Evolutionary conservation across 2,329 filamentous ascomycete genomes (phyloP), one percentile per base, ranked within the genome.

Genomic region (Zymoseptoria ardabiliae): DNA sequence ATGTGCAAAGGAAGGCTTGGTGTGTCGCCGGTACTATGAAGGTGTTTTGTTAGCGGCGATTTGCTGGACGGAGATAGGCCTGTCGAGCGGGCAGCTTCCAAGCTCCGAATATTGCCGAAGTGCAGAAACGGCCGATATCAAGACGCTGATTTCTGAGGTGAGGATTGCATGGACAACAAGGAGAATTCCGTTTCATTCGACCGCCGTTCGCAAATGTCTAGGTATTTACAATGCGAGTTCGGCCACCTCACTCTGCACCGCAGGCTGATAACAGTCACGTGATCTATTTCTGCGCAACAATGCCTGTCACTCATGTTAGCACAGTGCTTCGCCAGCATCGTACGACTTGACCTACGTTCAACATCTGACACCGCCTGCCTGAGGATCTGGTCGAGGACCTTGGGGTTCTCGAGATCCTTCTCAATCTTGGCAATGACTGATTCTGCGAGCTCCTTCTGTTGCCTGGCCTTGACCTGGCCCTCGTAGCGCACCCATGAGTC

Each of bases 401-500:
- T 97, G 77, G 95, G 94, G 85, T 89, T 97, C 85, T 97, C 90
- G 61, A 99, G 86, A 84, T 97, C 93, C 86, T 97, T 97, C 79
- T 90, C 88, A 75, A 97, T 94, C 86, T 97, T 99, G 82, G 89
- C 86, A 73, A 99, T 97, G 78, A 99, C 83, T 77, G 81, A 85
- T 75, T 96, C 87, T 66, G 94, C 91, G 68, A 99, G 86, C 84
- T 99, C 94, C 79, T 84, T 88, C 85, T 99, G 94, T 83, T 99
- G 91, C 77, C 94, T 89, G 82, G 93, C 89, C 89, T 97, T 99
- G 74, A 99, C 92, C 83, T 97, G 94, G 71, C 89, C 82, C 83
- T 99, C 94, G 79, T 99, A 99, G 76, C 94, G 89, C 66, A 97
- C 92, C 95, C 94, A 99, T 60, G 91, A 97, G 77, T 99, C 94